Evolutionary conservation across 2,329 filamentous ascomycete species (phyloP).

Genomic region (Cercospora zeina): DNA sequence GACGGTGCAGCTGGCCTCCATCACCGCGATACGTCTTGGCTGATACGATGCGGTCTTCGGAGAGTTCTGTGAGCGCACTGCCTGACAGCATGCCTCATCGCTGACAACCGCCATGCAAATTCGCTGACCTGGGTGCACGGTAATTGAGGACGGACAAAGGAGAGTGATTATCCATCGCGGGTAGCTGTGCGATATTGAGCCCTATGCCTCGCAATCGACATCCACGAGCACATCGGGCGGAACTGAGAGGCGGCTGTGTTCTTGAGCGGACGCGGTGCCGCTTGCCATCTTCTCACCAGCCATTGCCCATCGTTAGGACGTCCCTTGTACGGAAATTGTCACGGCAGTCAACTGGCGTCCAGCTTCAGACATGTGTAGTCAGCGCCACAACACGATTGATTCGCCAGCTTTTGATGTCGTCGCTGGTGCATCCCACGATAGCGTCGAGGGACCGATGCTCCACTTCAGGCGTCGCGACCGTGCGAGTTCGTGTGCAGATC

Average conservation of each 20-base stretch:
- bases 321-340: not conserved
- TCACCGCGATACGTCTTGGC: not conserved
- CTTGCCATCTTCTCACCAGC: not conserved
- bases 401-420: not conserved
- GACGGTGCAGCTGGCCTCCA: not conserved
- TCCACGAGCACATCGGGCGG: not conserved
- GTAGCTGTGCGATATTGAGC: not conserved
- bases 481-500: not conserved
- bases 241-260: not conserved
- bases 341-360: not conserved
- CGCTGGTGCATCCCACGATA: not conserved
- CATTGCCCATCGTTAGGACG: not conserved
- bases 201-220: not conserved
- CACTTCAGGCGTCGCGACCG: not conserved
- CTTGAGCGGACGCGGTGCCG: not conserved
- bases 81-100: not conserved
- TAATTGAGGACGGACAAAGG: not conserved
- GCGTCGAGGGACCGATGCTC: not conserved
- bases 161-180: not conserved
- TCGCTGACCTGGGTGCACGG: not conserved
- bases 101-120: not conserved
- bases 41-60: not conserved
- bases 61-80: not conserved
- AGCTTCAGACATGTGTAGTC: not conserved
- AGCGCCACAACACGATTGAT: not conserved